Conservation (phyloP, 2,329 filamentous ascomycete species). For the Cladophialophora bantiana region DNA sequence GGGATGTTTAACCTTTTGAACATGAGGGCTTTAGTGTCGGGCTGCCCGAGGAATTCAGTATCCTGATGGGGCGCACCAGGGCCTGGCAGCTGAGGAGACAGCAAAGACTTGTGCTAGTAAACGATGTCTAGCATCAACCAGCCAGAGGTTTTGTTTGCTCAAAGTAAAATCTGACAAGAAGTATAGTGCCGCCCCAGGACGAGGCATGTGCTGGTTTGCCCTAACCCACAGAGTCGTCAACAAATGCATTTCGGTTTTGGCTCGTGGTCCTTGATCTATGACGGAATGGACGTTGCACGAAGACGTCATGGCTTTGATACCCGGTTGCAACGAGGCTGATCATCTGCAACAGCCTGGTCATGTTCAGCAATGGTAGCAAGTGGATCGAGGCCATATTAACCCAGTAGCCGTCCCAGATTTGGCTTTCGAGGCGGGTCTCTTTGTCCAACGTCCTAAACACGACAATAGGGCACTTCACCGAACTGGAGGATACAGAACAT, state of each 20-base stretch:
- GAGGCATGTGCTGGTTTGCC: not conserved
- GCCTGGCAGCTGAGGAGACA: not conserved
- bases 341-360: not conserved
- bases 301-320: slow-evolving; percentile 1
- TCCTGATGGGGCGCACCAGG: not conserved
- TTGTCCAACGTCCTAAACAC: not conserved
- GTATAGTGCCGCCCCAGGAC: not conserved
- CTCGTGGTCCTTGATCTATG: not conserved
- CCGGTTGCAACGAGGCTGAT: slow-evolving; percentile 1
- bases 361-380: not conserved
- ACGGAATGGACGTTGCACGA: not conserved
- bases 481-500: not conserved
- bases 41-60: not conserved
- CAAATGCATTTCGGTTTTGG: not conserved
- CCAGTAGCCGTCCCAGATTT: not conserved
- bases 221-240: not conserved
- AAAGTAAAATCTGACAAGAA: slow-evolving; percentile 5
- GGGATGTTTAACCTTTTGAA: not conserved
- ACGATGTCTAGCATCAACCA: slow-evolving; percentile 15
- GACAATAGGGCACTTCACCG: not conserved
- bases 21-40: not conserved
- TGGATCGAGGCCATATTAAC: not conserved
- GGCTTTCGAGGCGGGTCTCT: not conserved
- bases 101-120: slow-evolving; percentile 10
- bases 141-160: not conserved